Evolutionary conservation across 2,329 filamentous ascomycete species (phyloP).

Genomic region (Trichophaea hybrida): DNA sequence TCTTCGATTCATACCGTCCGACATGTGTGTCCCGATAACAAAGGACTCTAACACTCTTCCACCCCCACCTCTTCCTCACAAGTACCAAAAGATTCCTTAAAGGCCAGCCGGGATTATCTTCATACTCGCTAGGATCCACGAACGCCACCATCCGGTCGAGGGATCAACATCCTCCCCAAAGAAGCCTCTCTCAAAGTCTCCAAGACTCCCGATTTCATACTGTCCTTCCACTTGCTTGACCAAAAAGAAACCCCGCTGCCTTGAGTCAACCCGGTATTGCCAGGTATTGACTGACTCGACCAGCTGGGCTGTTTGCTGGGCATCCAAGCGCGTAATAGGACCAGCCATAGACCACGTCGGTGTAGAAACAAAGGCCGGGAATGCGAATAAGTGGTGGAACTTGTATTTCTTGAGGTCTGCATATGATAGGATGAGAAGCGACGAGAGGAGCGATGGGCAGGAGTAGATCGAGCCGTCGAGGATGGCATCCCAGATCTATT

Average conservation of each 20-base stretch:
- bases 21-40: conserved; percentile 78
- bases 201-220: conserved; percentile 66
- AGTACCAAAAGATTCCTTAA: conserved; percentile 77
- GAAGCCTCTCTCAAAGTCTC: conserved; percentile 72
- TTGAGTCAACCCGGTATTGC: conserved; percentile 64
- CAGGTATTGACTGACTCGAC: conserved; percentile 78
- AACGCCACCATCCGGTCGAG: conserved; percentile 75
- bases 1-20: conserved; percentile 64
- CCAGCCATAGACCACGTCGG: conserved; percentile 59
- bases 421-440: conserved; percentile 79
- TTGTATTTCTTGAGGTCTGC: conserved; percentile 95
- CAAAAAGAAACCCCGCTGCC: conserved; percentile 92
- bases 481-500: conserved; percentile 93
- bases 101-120: conserved; percentile 80
- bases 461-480: conserved; percentile 93
- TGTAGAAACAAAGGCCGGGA: conserved; percentile 81
- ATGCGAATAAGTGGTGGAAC: conserved; percentile 97
- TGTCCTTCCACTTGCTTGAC: conserved; percentile 49
- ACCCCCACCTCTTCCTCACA: conserved; percentile 64
- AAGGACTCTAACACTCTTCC: conserved; percentile 65
- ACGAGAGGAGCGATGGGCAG: conserved; percentile 76
- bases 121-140: conserved; percentile 82
- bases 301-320: conserved; percentile 59
- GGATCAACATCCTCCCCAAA: conserved; percentile 48
- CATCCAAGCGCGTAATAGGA: conserved; percentile 41